phyloP scores from a whole-genome alignment of 2,329 filamentous ascomycete genomes.

The Penicillium sp. region DNA sequence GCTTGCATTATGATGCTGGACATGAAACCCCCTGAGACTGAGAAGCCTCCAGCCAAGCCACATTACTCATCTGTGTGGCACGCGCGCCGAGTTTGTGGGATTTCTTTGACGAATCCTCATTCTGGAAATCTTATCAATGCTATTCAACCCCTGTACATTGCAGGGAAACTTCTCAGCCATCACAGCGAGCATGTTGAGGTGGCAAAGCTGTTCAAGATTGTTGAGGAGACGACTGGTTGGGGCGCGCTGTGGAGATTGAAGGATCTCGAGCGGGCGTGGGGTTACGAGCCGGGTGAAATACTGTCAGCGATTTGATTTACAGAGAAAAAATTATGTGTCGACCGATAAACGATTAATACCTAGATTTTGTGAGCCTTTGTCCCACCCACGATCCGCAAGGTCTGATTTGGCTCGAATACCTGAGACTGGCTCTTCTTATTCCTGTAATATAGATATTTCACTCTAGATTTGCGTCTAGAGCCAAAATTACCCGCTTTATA shows the following conservation, averaged over 20 bases:
- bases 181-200: slow-evolving; percentile 48
- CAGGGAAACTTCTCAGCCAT: slow-evolving; percentile 60
- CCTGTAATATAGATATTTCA: not conserved
- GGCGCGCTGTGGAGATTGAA: slow-evolving; percentile 58
- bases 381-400: not conserved
- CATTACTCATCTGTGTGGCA: slow-evolving; percentile 59
- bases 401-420: not conserved
- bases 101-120: slow-evolving; percentile 61
- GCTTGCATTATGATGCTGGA: slow-evolving; percentile 59
- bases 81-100: slow-evolving; percentile 60
- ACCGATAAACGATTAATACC: not conserved
- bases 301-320: slow-evolving; percentile 28
- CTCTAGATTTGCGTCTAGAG: not conserved
- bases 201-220: slow-evolving; percentile 51
- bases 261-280: slow-evolving; percentile 53
- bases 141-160: slow-evolving; percentile 63
- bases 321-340: too few species aligned
- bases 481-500: not conserved
- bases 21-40: slow-evolving; percentile 44
- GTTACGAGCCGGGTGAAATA: slow-evolving; percentile 35
- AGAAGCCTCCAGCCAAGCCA: slow-evolving; percentile 23
- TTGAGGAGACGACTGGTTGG: slow-evolving; percentile 61
- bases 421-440: not conserved
- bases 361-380: not conserved
- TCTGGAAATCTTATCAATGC: slow-evolving; percentile 62